phyloP scores from a whole-genome alignment of 202 grass and related monocot species.

The Zizania palustris region DNA sequence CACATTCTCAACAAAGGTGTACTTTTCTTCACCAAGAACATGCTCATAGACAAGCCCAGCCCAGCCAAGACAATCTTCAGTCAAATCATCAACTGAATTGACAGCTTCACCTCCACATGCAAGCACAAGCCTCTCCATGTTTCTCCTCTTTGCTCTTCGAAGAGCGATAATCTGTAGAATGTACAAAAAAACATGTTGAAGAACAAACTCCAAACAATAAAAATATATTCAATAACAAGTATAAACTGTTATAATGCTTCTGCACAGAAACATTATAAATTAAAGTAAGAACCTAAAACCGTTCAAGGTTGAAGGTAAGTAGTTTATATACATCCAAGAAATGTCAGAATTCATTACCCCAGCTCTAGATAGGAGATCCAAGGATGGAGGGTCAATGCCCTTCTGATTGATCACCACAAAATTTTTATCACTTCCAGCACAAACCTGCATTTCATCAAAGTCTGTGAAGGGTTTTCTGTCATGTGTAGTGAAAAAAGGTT shows the following conservation, averaged over 20 bases:
- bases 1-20: constrained; percentile 94
- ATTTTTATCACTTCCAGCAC: constrained; percentile 75
- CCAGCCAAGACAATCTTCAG: constrained; percentile 90
- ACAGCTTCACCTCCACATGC: constrained; percentile 91
- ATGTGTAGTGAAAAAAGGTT: not conserved
- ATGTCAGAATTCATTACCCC: constrained; percentile 65
- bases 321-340: not conserved
- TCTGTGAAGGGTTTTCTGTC: constrained; percentile 9
- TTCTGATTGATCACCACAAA: constrained; percentile 99
- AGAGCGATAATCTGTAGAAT: constrained; percentile 85
- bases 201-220: constrained; percentile 9
- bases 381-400: constrained; percentile 94
- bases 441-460: constrained; percentile 62
- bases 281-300: not conserved
- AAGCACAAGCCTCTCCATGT: constrained; percentile 96
- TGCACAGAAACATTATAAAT: constrained; percentile 5
- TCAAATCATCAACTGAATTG: constrained; percentile 90
- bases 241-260: not conserved
- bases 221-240: not conserved
- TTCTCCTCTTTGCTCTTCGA: constrained; percentile 93
- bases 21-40: constrained; percentile 95
- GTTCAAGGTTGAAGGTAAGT: not conserved
- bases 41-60: constrained; percentile 98
- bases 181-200: constrained; percentile 19
- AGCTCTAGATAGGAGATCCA: constrained; percentile 92